Percentiles rank a stretch among this genome's conserved stretches.
These are phyloP conservation scores for Gossypium australe DNA, from an alignment of 345 rosid genomes.

Conservation along the genomic window DNA sequence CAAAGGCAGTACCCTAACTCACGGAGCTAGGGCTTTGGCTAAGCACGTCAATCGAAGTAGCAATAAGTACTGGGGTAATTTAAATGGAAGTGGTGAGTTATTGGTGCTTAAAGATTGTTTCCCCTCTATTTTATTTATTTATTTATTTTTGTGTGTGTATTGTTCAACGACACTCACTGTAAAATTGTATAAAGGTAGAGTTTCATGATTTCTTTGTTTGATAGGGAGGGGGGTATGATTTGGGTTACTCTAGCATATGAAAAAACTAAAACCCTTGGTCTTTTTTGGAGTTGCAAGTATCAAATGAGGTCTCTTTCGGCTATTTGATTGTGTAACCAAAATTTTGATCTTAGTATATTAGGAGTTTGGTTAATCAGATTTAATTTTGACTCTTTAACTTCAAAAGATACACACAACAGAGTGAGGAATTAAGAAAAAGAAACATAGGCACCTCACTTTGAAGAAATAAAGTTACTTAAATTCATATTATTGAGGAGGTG, in stretches of 20 bases:
- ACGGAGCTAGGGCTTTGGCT: slow-evolving; percentile 78
- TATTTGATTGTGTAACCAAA: not conserved
- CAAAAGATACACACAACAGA: not conserved
- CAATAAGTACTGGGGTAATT: slow-evolving; percentile 52
- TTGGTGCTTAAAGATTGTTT: not conserved
- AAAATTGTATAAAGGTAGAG: not conserved
- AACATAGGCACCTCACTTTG: not conserved
- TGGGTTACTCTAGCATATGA: not conserved
- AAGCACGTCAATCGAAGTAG: slow-evolving; percentile 65
- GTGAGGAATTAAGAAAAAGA: not conserved
- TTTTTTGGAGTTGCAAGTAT: not conserved
- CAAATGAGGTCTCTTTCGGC: not conserved
- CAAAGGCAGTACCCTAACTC: slow-evolving; percentile 56
- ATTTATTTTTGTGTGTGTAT: not conserved
- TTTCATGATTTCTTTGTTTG: not conserved
- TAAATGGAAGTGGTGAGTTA: slow-evolving; percentile 56
- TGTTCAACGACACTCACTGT: not conserved
- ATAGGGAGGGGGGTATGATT: not conserved
- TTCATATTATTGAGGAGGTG: not conserved
- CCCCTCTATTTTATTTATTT: not conserved
- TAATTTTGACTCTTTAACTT: not conserved
- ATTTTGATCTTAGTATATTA: not conserved
- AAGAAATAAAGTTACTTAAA: not conserved
- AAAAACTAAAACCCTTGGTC: not conserved
- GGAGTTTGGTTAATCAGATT: not conserved